Evolutionary conservation across 1,284 basidiomycete species (phyloP), one percentile per base, ranked within the genome.

Genomic region (Cutaneotrichosporon sp.): DNA sequence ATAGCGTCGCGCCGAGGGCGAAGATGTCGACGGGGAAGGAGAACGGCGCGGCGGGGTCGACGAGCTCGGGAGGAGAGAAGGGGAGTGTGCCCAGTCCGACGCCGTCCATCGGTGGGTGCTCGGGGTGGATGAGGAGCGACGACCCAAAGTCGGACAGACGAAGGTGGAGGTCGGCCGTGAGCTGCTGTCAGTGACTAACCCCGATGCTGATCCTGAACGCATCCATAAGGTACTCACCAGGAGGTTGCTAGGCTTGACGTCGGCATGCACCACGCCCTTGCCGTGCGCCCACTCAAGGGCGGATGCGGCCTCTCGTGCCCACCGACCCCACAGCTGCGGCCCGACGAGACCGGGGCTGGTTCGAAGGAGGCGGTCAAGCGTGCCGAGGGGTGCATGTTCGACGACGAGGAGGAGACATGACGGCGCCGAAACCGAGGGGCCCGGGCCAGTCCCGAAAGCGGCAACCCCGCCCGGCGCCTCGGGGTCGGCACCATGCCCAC

Each of bases 41-140:
- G 71, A 83, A 84, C 0, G 81, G 71, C 30, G 69, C 72, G n/a
- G 57, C 63, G 0, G 78, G 75, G 61, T 77, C 74, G 47, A 81
- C 75, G 38, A 84, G 78, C 65, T 85, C 84, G n/a, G 84, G 83
- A 0, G 83, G 76, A 0, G 82, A 80, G 74, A 84, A 85, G 0
- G 81, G 74, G 3, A 83, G 75, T 0, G 84, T 84, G 32, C 84
- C 84, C 9, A 83, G 76, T 11, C 83, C 83, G 4, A 81, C 70
- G 11, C 80, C 79, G 68, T 82, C 81, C 22, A 76, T 77, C 0
- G 82, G 82, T 32, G 74, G 76, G 57, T 80, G 75, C 40, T 71
- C 62, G 1, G 79, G 73, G 21, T 79, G 72, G 38, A 83, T 73
- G 58, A 83, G 75, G 18, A 83, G 71, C 7, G 81, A 80, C 26